Base-by-base conservation (phyloP, 192 early-diverging fungal species). In the Coemansia sp. region DNA sequence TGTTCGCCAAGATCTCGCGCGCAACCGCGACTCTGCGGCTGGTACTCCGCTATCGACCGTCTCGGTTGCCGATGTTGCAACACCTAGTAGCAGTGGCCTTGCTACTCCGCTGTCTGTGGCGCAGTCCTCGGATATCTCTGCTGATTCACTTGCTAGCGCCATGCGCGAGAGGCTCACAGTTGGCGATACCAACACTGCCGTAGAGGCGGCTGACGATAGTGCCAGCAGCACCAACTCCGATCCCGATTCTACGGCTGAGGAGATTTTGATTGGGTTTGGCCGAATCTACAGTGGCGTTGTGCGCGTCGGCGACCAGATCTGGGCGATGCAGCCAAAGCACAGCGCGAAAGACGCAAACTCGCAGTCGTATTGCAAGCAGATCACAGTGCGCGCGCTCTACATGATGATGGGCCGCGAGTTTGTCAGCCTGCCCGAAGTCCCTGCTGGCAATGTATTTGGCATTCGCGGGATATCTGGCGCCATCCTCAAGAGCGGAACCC, bases 321-420 rank as follows among this genome's bases (percentile, higher is more conserved):
- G 92, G 77, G 93, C 96, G 0, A 73, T 99, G 45, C 94, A 94
- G 45, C 97, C 97, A 42, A 99, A 98, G 77, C 98, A 93, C 75
- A 87, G 93, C 42, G 90, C 93, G 11, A 68, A 68, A 21, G 60
- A 85, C 3, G 86, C 88, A 2, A 76, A 77, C 5, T 53, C 76
- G 5, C 63, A 74, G 25, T 43, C 72, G 28, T 85, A 89, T 61
- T 84, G 88, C 38, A 85, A 88, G 31, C 86, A 94, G 69, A 80
- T 96, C 23, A 89, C 76, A 0, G 86, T 98, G 34, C 75, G 90
- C 37, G 85, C 83, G 35, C 77, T 99, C 41, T 99, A 94, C 56
- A 83, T 99, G 85, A 86, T 98, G 76, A 99, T 99, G 97, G 97
- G 97, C 6, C 85, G 94, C 28, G 97, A 99, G 43, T 76, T 99